These are phyloP conservation scores for Acer campestre DNA, from an alignment of 345 rosid species.

Conservation along the genomic window DNA sequence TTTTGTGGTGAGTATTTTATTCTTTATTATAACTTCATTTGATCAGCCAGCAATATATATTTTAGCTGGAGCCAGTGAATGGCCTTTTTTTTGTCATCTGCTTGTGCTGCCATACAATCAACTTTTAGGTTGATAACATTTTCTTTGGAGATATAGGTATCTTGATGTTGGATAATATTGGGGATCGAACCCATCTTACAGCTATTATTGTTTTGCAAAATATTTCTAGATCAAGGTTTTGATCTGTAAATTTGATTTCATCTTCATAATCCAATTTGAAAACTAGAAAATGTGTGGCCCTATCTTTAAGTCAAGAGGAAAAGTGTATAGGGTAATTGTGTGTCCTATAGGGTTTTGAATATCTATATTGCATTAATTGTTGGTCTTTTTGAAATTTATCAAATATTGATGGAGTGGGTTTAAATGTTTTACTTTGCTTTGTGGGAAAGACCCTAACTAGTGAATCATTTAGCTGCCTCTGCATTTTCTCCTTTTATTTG, in stretches of 20 bases:
- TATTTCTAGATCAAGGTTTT: not conserved
- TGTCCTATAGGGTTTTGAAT: not conserved
- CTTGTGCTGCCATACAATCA: not conserved
- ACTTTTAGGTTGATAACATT: not conserved
- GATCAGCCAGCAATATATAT: too few species aligned
- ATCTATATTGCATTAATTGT: not conserved
- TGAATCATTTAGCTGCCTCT: not conserved
- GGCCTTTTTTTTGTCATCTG: not conserved
- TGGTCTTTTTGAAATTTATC: not conserved
- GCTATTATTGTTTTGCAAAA: not conserved
- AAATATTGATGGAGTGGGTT: not conserved
- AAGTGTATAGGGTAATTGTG: not conserved
- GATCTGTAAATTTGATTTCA: not conserved
- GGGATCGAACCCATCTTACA: not conserved
- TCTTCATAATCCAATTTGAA: not conserved
- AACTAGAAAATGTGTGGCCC: not conserved
- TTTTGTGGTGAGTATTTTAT: conserved; percentile 73
- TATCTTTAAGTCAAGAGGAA: too few species aligned
- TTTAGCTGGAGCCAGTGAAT: too few species aligned
- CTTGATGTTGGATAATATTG: not conserved
- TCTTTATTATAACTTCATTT: conserved; percentile 1
- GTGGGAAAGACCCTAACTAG: conserved; percentile 1
- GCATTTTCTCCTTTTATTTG: not conserved
- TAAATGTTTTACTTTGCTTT: not conserved
- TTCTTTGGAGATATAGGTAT: not conserved